Base-by-base conservation (phyloP, 2,329 filamentous ascomycete genomes). In the Cladosporium sp. region DNA sequence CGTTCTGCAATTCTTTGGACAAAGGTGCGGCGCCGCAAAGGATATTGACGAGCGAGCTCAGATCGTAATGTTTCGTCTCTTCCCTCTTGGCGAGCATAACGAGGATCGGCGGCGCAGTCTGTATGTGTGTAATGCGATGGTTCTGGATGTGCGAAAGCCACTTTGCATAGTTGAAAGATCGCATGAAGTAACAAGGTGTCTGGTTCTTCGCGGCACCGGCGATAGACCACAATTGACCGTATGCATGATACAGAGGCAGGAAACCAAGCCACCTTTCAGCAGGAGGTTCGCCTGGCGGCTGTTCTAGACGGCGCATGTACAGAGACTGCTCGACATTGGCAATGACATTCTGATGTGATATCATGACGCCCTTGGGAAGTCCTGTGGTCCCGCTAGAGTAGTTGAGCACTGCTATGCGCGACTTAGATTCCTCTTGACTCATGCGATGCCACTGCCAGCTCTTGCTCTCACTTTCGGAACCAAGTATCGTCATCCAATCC, bases 371-470 rank as follows among this genome's bases (percentile, higher is more conserved):
- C 74, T 97, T 97, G 0, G 93, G 92, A 55, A 92, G 77, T 1
- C 93, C 93, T 0, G 93, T 97, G 0, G 93, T 97, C 7, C 93
- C 93, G 11, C 88, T 92, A 54, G 87, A 91, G 73, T 96, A 97
- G 1, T 95, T 90, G 59, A 97, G 75, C 68, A 94, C 96, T 0
- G 90, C 88, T 25, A 94, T 72, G 69, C 96, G 90, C 59, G 85
- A 86, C 50, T 82, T 80, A 0, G 90, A 84, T 51, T 88, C 79
- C 52, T 91, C 75, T 65, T 83, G 85, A 5, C 85, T 78, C 59
- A 82, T 82, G 17, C 84, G 80, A 67, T 83, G 84, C 72, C 95
- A 90, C 73, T 85, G 87, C 68, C 86, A 79, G 47, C 72, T 78
- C 39, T 80, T 80, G 1, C 74, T 72, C 1, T 82, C 79, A 66